Base-by-base conservation (phyloP, 2,329 filamentous ascomycete species). In the Apiospora kogelbergensis region DNA sequence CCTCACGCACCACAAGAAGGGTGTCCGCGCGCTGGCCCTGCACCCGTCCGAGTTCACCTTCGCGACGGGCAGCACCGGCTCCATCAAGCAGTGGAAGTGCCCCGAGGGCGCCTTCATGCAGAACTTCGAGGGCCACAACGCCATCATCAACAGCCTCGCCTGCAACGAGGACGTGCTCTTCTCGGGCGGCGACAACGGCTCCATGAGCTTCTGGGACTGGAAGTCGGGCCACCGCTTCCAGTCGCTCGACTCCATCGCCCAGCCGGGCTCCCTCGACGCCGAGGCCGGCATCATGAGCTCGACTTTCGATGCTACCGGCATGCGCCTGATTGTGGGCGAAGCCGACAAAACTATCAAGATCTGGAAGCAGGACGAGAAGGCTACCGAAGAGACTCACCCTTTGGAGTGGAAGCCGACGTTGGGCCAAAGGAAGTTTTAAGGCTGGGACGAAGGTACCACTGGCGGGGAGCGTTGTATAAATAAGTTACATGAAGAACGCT, bases 11-110 rank as follows among this genome's bases (percentile, higher is more conserved):
- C 96, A 99, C 88, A 99, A 99, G 80, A 98, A 98, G 84, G 95
- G 95, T 68, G 95, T 99, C 13, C 89, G 96, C 66, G 90, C 92
- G 2, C 86, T 99, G 15, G 89, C 93, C 13, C 87, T 91, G 3
- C 96, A 99, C 78, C 96, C 97, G 0, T 90, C 89, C 70, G 96
- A 99, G 80, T 99, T 97, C 78, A 99, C 97, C 0, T 99, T 99
- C 78, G 96, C 96, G 5, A 95, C 90, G 70, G 96, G 92, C 57
- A 97, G 94, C 76, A 95, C 95, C 0, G 92, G 93, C 30, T 95
- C 93, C 78, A 98, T 99, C 82, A 99, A 99, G 85, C 96, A 99
- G 82, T 99, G 96, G 95, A 98, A 98, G 80, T 98, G 95, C 74
- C 97, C 97, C 1, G 94, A 98, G 78, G 97, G 95, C 45, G 94